Conservation (phyloP, 306 rosid species). For the Vigna nakashimae region DNA sequence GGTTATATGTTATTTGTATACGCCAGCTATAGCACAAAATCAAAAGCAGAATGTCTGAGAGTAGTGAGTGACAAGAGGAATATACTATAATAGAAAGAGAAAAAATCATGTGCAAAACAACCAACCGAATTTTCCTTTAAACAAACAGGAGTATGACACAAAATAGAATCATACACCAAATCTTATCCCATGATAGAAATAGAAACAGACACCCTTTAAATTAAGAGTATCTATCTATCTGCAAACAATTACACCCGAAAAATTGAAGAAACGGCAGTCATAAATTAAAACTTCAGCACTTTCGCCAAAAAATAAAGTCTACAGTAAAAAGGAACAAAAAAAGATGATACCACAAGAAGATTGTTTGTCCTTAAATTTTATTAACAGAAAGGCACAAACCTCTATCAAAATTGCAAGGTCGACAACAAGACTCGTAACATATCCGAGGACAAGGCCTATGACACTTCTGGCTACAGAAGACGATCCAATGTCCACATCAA, state of each 20-base stretch:
- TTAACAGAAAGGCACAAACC: slow-evolving; percentile 59
- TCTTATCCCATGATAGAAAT: neutral
- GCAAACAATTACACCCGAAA: neutral
- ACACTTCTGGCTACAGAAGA: slow-evolving; percentile 94
- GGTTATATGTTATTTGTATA: neutral
- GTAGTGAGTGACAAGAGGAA: slow-evolving; percentile 1
- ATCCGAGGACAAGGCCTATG: slow-evolving; percentile 91
- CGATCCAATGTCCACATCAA: slow-evolving; percentile 97
- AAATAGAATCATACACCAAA: slow-evolving; percentile 2
- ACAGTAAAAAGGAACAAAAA: neutral
- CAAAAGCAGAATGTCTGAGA: neutral
- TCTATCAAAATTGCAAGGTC: slow-evolving; percentile 96
- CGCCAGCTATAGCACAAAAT: neutral
- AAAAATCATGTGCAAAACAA: neutral
- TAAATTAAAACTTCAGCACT: slow-evolving; percentile 15
- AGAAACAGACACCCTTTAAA: slow-evolving; percentile 27
- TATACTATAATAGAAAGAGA: neutral
- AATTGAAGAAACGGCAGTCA: slow-evolving; percentile 31
- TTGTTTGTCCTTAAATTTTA: slow-evolving; percentile 17
- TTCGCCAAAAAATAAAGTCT: slow-evolving; percentile 29
- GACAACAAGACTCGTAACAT: slow-evolving; percentile 89
- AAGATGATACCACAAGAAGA: slow-evolving; percentile 30
- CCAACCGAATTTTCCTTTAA: slow-evolving; percentile 1
- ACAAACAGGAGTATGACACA: slow-evolving; percentile 2
- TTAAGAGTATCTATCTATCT: slow-evolving; percentile 14